Base-by-base conservation (phyloP, 2,329 filamentous ascomycete species). In the Cladosporium colombiae region DNA sequence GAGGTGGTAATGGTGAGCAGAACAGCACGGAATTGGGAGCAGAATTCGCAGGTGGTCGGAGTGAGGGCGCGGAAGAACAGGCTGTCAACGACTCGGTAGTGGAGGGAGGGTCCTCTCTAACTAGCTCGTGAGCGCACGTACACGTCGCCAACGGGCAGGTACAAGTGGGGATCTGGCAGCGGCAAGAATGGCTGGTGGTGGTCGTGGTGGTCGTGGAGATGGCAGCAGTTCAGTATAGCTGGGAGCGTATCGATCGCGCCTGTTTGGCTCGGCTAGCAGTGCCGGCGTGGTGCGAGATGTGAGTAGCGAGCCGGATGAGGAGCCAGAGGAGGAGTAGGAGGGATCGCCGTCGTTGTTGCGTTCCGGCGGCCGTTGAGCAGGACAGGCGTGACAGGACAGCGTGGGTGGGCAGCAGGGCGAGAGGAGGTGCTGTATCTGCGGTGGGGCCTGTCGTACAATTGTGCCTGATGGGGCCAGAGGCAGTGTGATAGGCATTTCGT, bases 51-150 rank as follows among this genome's bases (percentile, higher is more conserved):
- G 56, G 33, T 23, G 14, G 14, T 31, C 27, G 52, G 52, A 18
- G 33, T 33, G 27, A 55, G 52, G 13, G 52, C 52, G 52, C 52
- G 55, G 29, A 33, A 37, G 31, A 57, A 33, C 40, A 46, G 33
- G 33, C 31, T 40, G 33, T 23, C 33, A 57, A 18, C 14, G 27
- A 23, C n/a, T 52, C 49, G 44, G 44, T 40, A 62, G 33, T 50
- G 44, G 59, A 52, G 49, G 59, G 49, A 57, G 55, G 55, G 55
- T 57, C 55, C 21, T 50, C 21, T 49, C 59, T 62, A 27, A 18
- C n/a, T 61, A 18, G 37, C 23, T 61, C n/a, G 58, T n/a, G 27
- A 52, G 59, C 27, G 49, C 59, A 62, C 59, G 44, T 62, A 52
- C 40, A 46, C 44, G 44, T 52, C 40, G 35, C 56, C 56, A 46